Evolutionary conservation across 2,329 filamentous ascomycete species (phyloP), one percentile per base, ranked within the genome.

Genomic region (Oidium heveae): DNA sequence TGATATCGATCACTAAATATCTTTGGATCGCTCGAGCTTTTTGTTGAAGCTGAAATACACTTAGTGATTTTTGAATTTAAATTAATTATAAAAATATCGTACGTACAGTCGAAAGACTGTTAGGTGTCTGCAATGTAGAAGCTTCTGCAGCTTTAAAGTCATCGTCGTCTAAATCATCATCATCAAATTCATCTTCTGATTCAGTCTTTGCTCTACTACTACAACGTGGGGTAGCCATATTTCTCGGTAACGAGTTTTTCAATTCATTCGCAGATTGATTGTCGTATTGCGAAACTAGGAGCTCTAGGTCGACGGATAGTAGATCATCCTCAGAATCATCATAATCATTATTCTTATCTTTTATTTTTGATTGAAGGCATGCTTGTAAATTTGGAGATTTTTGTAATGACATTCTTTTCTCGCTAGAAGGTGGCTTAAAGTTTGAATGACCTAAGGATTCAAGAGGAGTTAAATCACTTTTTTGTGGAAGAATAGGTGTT

Each of bases 11-110:
- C 61, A 95, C 76, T 58, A 88, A 72, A 69, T 94, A 94, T 60
- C 89, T 82, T 68, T 94, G 86, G 63, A 94, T 93, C 51, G 81
- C 77, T 70, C 79, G 81, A 61, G 74, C 70, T 66, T 80, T 83
- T 65, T 74, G 70, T 65, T 71, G 75, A 68, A 74, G 77, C 82
- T 84, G 76, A 72, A 71, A 67, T 69, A 68, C 65, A 64, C 72
- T 88, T 80, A 87, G 84, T 70, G 73, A 69, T 61, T 43, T 57
- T 33, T 54, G 55, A 54, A 59, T 16, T 36, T 60, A 57, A 57
- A 60, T 62, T 60, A 56, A 53, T 62, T 66, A 65, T 55, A 55
- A 58, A 61, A 61, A 60, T 59, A 49, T 60, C 28, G 66, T 71
- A 79, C 76, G 67, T 79, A 80, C 77, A 72, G 67, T 67, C 60